Conservation (phyloP, 148 eudicot genomes). For the Camellia japonica region DNA sequence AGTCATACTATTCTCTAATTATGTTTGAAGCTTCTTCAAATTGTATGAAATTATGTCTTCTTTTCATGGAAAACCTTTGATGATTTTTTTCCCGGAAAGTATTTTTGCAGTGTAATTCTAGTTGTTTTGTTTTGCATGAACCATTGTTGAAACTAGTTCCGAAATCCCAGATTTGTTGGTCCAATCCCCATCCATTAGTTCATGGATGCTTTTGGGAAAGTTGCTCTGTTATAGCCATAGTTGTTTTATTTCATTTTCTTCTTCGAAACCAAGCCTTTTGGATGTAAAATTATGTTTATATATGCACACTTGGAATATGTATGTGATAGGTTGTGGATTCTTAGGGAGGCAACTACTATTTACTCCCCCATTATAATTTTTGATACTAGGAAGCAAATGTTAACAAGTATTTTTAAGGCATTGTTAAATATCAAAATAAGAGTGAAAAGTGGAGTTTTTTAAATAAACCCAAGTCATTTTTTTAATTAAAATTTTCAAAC, state of each 20-base stretch:
- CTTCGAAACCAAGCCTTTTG: not conserved
- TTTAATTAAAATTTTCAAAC: too few species aligned
- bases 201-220: not conserved
- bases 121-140: not conserved
- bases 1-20: not conserved
- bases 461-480: too few species aligned
- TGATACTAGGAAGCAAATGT: too few species aligned
- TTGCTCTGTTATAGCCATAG: not conserved
- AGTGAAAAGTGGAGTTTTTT: too few species aligned
- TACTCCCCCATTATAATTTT: not conserved
- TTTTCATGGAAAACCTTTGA: not conserved
- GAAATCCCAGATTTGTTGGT: not conserved
- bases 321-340: not conserved
- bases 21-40: too few species aligned
- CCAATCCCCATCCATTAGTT: too few species aligned
- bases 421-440: too few species aligned
- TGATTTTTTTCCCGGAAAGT: not conserved
- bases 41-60: not conserved
- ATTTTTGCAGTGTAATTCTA: not conserved
- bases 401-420: too few species aligned
- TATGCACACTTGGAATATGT: not conserved
- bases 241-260: not conserved
- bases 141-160: not conserved
- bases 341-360: not conserved
- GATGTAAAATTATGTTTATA: not conserved